These are phyloP conservation scores for Pulicaria dysenterica DNA, from an alignment of 129 eudicot genomes.

Conservation along the genomic window DNA sequence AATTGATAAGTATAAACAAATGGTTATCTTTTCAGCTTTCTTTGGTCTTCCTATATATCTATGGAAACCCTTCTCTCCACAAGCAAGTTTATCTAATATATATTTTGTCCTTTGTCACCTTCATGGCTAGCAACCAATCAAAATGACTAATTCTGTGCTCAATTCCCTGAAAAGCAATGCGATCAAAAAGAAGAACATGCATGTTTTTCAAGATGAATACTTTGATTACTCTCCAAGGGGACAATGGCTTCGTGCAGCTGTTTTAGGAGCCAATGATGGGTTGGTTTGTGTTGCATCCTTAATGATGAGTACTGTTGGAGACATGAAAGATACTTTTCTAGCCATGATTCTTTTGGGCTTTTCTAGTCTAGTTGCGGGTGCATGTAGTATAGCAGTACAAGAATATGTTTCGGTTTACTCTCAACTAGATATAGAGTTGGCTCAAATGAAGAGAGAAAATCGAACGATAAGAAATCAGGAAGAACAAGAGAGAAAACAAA, in stretches of 20 bases:
- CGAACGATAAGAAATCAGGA: background rate
- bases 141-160: slow-evolving; percentile 3
- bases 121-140: background rate
- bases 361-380: slow-evolving; percentile 42
- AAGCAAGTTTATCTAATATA: too few species aligned
- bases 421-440: slow-evolving; percentile 35
- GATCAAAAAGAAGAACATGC: background rate
- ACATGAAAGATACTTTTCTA: slow-evolving; percentile 29
- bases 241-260: slow-evolving; percentile 46
- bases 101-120: too few species aligned
- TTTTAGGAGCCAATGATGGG: slow-evolving; percentile 41
- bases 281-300: slow-evolving; percentile 35
- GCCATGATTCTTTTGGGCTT: slow-evolving; percentile 41
- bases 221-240: slow-evolving; percentile 40
- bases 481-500: slow-evolving; percentile 28
- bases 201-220: slow-evolving; percentile 9
- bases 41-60: too few species aligned
- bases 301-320: slow-evolving; percentile 43
- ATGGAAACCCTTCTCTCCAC: too few species aligned
- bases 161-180: background rate
- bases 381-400: slow-evolving; percentile 41
- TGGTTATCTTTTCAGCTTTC: too few species aligned
- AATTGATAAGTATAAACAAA: too few species aligned
- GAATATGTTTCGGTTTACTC: slow-evolving; percentile 37
- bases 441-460: slow-evolving; percentile 33